Conservation (phyloP, 768 basidiomycete species). For the Termitomyces eurrhizus region DNA sequence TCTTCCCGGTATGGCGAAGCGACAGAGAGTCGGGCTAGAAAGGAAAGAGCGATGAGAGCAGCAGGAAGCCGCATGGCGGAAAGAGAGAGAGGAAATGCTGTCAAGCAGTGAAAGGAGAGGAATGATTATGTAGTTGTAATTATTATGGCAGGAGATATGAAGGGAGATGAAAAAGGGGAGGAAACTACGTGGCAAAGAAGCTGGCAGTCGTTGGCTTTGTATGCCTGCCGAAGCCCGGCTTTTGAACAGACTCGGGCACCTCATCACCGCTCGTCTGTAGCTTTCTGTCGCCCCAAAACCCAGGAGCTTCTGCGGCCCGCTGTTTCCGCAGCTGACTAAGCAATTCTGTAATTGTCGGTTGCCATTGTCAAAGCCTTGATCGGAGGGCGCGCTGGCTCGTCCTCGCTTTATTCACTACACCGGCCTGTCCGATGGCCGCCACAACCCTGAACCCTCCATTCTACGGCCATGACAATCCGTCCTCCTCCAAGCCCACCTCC, state of each 20-base stretch:
- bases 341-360: neutral
- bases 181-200: constrained; percentile 6
- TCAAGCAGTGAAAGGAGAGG: constrained; percentile 18
- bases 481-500: constrained; percentile 35
- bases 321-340: constrained; percentile 6
- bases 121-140: constrained; percentile 3
- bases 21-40: constrained; percentile 32
- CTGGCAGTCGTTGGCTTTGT: neutral
- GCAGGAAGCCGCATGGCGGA: constrained; percentile 43
- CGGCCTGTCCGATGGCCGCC: constrained; percentile 14
- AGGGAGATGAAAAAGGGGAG: constrained; percentile 4
- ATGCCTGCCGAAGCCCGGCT: neutral
- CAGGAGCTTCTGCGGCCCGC: neutral
- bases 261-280: neutral
- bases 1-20: constrained; percentile 69
- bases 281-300: neutral
- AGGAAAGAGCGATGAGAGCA: constrained; percentile 36
- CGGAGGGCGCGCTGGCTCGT: no score
- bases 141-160: constrained; percentile 5
- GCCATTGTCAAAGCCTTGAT: neutral
- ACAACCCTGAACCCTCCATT: constrained; percentile 11
- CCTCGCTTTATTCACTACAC: no score
- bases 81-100: constrained; percentile 8
- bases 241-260: neutral
- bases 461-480: constrained; percentile 14